Evolutionary conservation across 306 rosid genomes (phyloP), one percentile per base, ranked within the genome.

Genomic region (Quercus rubra): DNA sequence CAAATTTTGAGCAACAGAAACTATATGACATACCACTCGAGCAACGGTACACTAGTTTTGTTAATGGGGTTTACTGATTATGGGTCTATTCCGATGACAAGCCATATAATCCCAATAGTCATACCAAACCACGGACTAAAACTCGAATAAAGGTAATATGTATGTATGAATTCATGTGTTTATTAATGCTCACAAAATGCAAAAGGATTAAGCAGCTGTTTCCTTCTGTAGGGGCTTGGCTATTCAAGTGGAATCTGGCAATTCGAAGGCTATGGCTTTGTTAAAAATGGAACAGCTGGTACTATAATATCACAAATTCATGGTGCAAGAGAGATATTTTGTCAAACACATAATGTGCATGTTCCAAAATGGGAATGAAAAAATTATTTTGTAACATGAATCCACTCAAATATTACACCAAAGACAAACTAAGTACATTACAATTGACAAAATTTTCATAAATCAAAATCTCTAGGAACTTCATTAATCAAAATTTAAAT

Each of bases 1-100:
- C 79, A 63, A 82, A 79, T 46, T 77, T 88, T 43, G 12, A 0
- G 21, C 19, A 83, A 30, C 85, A 88, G 25, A 86, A 82, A 20
- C 90, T 90, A 72, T 82, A 81, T 20, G 52, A 73, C 27, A 49
- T 30, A 15, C 71, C 64, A 5, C 79, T 69, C 3, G 3, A 58
- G 25, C 71, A 80, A 6, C 76, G 80, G 20, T 80, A 80, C 21
- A n/a, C n/a, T n/a, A 80, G 66, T 4, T 46, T 19, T 67, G 49
- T 55, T 52, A 51, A 80, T 46, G 80, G 80, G 20, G 55, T 75
- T n/a, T 70, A 63, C 10, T n/a, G 10, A 13, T 68, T 80, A 15
- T 80, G 76, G 84, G 66, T 75, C 41, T 80, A 74, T 55, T 57
- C 5, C 10, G 13, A 57, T 30, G 84, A 75, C 55, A 75, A 80